Evolutionary conservation across 2,329 filamentous ascomycete species (phyloP), one percentile per base, ranked within the genome.

Genomic region (Xylariaceae sp.): DNA sequence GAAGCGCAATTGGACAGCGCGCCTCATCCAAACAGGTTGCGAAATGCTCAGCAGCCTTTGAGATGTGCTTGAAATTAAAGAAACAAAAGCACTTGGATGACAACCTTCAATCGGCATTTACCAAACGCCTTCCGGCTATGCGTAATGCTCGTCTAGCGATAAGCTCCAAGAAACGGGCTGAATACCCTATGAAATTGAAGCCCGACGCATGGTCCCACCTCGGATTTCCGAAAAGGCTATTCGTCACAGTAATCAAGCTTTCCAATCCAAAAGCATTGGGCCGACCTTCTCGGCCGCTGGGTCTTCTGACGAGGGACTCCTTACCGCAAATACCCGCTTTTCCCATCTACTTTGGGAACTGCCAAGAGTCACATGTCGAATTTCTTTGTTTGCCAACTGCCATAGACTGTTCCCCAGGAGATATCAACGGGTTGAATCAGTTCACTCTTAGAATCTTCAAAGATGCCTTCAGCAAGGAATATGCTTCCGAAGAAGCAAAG

Each of bases 381-480:
- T 79, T 80, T 9, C 65, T 74, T 0, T 68, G 76, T 0, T 59
- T 86, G 1, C 49, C 64, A 0, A 62, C 57, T 0, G 64, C 75
- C 0, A 61, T 91, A 0, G 10, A 69, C 0, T 59, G 83, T 0
- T 68, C 72, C 0, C 61, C 73, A 0, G 64, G 72, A 0, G 66
- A 76, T 1, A 59, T 90, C 0, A 70, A 79, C 0, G 68, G 74
- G 1, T 67, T 97, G n/a, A 84, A 83, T 0, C 70, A 69, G 0
- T 95, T 94, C 67, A 96, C 89, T 0, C 72, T 95, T 39, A 78
- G 80, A 4, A 70, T 95, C 0, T 96, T 95, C 68, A 74, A 81
- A 15, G 90, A 97, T 61, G 75, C 96, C 0, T 97, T 96, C 73
- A 92, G 91, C 69, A 99, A 99, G 68, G 77, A 78, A 2, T 99